Evolutionary conservation across 73 alveolate genomes (phyloP).

Genomic region (Blepharisma stoltei): DNA sequence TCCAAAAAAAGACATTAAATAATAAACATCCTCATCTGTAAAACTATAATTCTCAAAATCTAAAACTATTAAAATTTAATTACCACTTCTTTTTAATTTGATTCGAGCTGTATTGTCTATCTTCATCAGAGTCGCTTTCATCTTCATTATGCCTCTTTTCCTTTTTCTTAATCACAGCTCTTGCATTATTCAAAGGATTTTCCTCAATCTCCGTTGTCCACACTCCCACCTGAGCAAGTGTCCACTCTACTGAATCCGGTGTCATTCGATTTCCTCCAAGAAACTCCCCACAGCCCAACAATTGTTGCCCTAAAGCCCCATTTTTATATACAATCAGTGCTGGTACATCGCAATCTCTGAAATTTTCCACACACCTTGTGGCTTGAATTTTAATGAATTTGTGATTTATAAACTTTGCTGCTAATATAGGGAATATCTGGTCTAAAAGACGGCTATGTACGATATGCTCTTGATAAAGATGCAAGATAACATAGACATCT

Average conservation of each 20-base stretch:
- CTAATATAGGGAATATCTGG: conserved; percentile 54
- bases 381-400: conserved; percentile 80
- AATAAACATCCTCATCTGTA: too few species aligned
- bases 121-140: conserved; percentile 70
- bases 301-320: conserved; percentile 67
- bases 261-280: conserved; percentile 76
- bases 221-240: conserved; percentile 58
- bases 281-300: conserved; percentile 69
- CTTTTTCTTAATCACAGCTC: conserved; percentile 46
- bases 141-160: conserved; percentile 52
- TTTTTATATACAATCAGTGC: conserved; percentile 74
- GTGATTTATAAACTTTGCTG: conserved; percentile 61
- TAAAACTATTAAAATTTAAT: too few species aligned
- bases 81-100: background rate
- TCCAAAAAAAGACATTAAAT: too few species aligned
- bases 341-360: conserved; percentile 74
- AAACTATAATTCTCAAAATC: too few species aligned
- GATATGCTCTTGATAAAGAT: conserved; percentile 72
- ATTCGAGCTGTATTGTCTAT: conserved; percentile 14
- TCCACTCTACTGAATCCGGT: conserved; percentile 71
- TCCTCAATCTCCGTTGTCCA: conserved; percentile 68
- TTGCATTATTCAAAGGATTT: conserved; percentile 50
- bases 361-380: conserved; percentile 72
- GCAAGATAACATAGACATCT: conserved; percentile 72
- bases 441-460: conserved; percentile 44